Evolutionary conservation across 495 filamentous ascomycete species (phyloP), one percentile per base, ranked within the genome.

Genomic region (Tuber aestivum): DNA sequence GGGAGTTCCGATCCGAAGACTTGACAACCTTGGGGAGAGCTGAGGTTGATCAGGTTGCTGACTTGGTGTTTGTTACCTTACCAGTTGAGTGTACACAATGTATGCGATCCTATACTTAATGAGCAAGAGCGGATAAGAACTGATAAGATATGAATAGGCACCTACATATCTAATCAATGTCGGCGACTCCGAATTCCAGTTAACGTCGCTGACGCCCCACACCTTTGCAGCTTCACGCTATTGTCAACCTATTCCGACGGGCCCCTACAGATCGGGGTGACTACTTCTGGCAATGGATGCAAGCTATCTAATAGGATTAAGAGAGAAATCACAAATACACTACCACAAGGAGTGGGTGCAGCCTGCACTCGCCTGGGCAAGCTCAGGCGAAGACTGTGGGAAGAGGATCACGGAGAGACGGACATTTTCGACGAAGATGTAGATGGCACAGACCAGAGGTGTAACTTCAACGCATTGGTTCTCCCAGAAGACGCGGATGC

Each of bases 221-320:
- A 88, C 50, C 89, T 97, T n/a, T 97, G 93, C 84, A 82, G 70
- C 38, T 98, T 99, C 83, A 92, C 91, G 14, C 86, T 99, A 70
- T 91, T 98, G 23, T 93, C 94, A 41, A 94, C 92, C 8, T 91
- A 97, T 82, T 89, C 89, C 69, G 94, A 97, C 82, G 95, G 95
- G 0, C 96, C 95, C 56, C 86, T 99, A 41, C 95, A 99, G 80
- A 91, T 99, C 77, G 95, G 95, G 69, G 93, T 98, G 71, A 98
- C 95, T 6, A 99, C 95, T 3, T 97, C 95, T 41, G 96, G 96
- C 27, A 91, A 92, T 77, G 95, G 95, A 0, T 99, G 95, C 86
- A 97, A 97, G 82, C 89, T 99, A 45, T 92, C 96, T 10, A 92
- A 93, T 4, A 88, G 95, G n/a, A 91, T 99, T 77, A 89, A 94